Conservation (phyloP, 768 basidiomycete genomes). For the Tylopilus sp. region DNA sequence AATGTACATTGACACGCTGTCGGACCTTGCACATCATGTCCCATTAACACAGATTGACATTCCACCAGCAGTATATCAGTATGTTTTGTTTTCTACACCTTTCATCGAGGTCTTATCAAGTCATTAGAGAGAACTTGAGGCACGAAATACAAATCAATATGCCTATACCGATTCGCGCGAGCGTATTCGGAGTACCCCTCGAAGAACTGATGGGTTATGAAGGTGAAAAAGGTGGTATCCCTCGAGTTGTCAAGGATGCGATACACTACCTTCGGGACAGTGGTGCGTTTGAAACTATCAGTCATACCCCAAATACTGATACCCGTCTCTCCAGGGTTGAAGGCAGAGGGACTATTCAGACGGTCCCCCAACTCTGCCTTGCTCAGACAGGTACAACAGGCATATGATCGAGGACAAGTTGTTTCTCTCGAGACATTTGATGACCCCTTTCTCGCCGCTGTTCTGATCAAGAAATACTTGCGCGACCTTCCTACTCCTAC, state of each 20-base stretch:
- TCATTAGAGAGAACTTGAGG: constrained; percentile 70
- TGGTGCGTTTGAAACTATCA: constrained; percentile 27
- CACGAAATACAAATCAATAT: constrained; percentile 67
- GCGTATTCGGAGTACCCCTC: constrained; percentile 75
- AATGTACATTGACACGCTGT: constrained; percentile 70
- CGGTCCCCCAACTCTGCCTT: constrained; percentile 72
- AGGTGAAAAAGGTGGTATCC: constrained; percentile 81
- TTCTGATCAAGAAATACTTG: constrained; percentile 82
- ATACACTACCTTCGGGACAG: constrained; percentile 67
- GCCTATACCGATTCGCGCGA: constrained; percentile 58
- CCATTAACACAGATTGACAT: constrained; percentile 89
- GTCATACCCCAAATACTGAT: background rate
- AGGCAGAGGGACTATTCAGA: constrained; percentile 78
- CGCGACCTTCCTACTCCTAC: constrained; percentile 76
- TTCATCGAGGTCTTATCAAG: background rate
- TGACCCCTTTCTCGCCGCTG: constrained; percentile 80
- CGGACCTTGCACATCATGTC: constrained; percentile 70
- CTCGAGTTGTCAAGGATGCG: constrained; percentile 73
- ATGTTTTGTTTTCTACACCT: constrained; percentile 27
- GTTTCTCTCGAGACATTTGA: constrained; percentile 73
- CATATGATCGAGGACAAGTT: constrained; percentile 82
- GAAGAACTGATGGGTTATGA: constrained; percentile 82
- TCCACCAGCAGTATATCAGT: constrained; percentile 81
- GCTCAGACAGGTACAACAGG: constrained; percentile 73
- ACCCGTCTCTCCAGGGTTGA: constrained; percentile 38